Evolutionary conservation across 345 rosid genomes (phyloP).

Genomic region (Salix brachista): DNA sequence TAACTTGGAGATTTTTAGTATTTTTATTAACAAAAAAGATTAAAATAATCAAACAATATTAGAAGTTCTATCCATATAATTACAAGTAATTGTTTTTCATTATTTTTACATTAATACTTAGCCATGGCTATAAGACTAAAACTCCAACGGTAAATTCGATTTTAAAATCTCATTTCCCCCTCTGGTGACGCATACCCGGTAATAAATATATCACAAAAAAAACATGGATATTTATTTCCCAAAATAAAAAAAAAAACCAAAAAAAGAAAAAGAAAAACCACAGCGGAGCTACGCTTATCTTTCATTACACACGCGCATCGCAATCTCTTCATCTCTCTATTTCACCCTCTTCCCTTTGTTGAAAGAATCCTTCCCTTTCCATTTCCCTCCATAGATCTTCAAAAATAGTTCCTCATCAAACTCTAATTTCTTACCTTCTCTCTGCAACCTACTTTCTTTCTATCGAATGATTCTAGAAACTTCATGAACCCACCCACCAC

Average conservation of each 20-base stretch:
- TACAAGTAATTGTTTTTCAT: no score
- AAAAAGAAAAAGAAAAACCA: neutral
- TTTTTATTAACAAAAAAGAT: no score
- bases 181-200: neutral
- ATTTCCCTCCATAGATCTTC: conserved; percentile 45
- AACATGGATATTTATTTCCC: neutral
- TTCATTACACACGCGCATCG: neutral
- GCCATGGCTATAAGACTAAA: no score
- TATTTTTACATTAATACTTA: no score
- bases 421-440: conserved; percentile 17
- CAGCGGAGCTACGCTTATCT: neutral
- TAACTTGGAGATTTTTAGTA: no score
- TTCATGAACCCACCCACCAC: conserved; percentile 23
- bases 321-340: neutral
- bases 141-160: no score
- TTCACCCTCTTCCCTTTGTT: neutral
- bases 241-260: neutral
- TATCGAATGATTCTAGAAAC: conserved; percentile 34
- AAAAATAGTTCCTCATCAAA: conserved; percentile 6
- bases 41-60: no score
- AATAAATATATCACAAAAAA: neutral
- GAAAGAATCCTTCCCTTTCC: neutral
- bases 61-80: no score
- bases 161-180: neutral
- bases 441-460: neutral